Percentiles rank a stretch among this genome's conserved stretches.
phyloP scores from a whole-genome alignment of 2,329 filamentous ascomycete genomes.

The Colletotrichum magnum region DNA sequence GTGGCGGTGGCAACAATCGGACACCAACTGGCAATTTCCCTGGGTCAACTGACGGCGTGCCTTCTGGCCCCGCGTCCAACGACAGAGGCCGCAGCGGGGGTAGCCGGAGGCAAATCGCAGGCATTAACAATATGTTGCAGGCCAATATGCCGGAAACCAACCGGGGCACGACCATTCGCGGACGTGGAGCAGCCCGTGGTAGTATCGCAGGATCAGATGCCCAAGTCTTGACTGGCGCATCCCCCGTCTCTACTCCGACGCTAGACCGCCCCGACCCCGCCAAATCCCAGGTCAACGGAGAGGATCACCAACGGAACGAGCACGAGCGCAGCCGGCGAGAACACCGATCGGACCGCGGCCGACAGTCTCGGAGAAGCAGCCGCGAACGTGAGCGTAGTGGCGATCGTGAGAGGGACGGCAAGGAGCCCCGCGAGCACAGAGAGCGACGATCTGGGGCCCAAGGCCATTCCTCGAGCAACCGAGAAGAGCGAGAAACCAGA shows the following conservation, averaged over 20 bases:
- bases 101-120: slow-evolving; percentile 65
- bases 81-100: slow-evolving; percentile 54
- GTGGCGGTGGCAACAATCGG: slow-evolving; percentile 14
- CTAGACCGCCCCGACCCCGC: slow-evolving; percentile 64
- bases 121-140: slow-evolving; percentile 72
- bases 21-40: slow-evolving; percentile 36
- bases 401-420: slow-evolving; percentile 61
- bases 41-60: slow-evolving; percentile 21
- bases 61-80: slow-evolving; percentile 47
- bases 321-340: slow-evolving; percentile 62
- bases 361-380: slow-evolving; percentile 56
- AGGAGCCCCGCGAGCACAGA: slow-evolving; percentile 61
- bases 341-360: slow-evolving; percentile 56
- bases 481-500: slow-evolving; percentile 47
- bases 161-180: slow-evolving; percentile 53
- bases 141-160: slow-evolving; percentile 55
- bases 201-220: slow-evolving; percentile 68
- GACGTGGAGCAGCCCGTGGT: slow-evolving; percentile 53
- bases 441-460: slow-evolving; percentile 56
- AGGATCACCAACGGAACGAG: slow-evolving; percentile 55
- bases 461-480: slow-evolving; percentile 42
- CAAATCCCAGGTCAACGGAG: slow-evolving; percentile 53
- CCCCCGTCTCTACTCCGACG: slow-evolving; percentile 63
- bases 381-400: slow-evolving; percentile 62
- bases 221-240: slow-evolving; percentile 69